phyloP scores from a whole-genome alignment of 108 stramenopile species.

The Discostella stelligeroides region DNA sequence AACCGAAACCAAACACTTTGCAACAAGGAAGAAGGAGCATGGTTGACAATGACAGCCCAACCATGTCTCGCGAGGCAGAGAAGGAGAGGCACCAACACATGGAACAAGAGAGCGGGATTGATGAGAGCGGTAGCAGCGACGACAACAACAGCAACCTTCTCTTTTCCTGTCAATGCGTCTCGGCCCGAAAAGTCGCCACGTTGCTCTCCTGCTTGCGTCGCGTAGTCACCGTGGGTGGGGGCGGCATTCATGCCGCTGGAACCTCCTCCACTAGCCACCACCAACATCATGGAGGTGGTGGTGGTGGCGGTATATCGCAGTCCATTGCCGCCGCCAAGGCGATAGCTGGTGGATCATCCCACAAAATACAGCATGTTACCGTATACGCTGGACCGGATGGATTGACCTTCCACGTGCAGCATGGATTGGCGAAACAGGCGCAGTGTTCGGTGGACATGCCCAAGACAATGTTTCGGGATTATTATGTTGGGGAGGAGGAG shows the following conservation, averaged over 20 bases:
- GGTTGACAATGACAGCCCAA: no score
- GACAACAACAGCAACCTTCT: conserved; percentile 25
- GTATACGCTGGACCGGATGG: conserved; percentile 57
- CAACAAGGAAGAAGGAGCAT: no score
- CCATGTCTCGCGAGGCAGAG: no score
- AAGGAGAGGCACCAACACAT: no score
- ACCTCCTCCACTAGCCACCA: not conserved
- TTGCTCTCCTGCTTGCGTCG: conserved; percentile 62
- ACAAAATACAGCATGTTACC: conserved; percentile 59
- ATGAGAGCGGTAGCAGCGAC: not conserved
- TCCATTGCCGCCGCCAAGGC: conserved; percentile 11
- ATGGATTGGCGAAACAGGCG: conserved; percentile 55
- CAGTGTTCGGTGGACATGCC: conserved; percentile 69
- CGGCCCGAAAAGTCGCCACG: conserved; percentile 53
- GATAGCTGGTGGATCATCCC: conserved; percentile 9
- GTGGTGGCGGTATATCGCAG: conserved; percentile 10
- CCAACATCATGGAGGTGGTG: no score
- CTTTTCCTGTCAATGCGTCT: conserved; percentile 62
- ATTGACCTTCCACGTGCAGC: conserved; percentile 66
- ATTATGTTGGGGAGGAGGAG: conserved; percentile 60
- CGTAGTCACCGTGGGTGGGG: conserved; percentile 25
- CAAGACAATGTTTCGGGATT: conserved; percentile 63
- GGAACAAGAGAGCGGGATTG: no score
- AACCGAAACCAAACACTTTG: no score
- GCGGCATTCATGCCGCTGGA: conserved; percentile 5